Conservation (phyloP, 768 basidiomycete genomes). For the Strobilomyces echinocephalus region DNA sequence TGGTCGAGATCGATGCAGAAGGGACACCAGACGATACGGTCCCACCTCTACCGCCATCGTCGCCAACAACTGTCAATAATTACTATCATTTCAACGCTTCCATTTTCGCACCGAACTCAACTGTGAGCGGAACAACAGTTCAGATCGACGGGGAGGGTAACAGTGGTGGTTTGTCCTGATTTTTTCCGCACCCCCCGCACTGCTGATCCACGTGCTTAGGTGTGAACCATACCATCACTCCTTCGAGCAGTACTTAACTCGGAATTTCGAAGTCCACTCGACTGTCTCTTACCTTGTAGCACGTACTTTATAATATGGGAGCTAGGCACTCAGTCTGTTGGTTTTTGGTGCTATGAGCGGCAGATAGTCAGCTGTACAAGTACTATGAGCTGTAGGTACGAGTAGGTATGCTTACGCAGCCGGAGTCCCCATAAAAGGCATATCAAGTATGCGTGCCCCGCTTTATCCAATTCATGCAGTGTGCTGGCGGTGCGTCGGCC, state of each 20-base stretch:
- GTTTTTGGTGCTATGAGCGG: too few species aligned
- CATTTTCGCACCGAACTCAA: background rate
- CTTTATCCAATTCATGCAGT: background rate
- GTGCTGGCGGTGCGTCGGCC: background rate
- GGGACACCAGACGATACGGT: background rate
- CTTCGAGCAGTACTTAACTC: background rate
- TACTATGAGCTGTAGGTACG: too few species aligned
- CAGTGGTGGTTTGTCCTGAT: constrained; percentile 7
- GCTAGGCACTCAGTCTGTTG: background rate
- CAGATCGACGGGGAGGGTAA: background rate
- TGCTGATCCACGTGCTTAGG: background rate
- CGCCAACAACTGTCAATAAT: background rate
- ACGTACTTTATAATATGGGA: too few species aligned
- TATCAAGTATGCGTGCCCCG: background rate
- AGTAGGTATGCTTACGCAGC: too few species aligned
- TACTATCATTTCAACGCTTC: background rate
- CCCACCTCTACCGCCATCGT: background rate
- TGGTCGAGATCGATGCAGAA: background rate
- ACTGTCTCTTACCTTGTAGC: background rate
- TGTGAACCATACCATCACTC: background rate
- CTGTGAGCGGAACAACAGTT: background rate
- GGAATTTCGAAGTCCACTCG: background rate
- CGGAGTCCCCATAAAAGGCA: constrained; percentile 16
- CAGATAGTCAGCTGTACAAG: background rate
- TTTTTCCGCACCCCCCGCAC: background rate